Percentiles rank a stretch among this genome's conserved stretches.
Conservation (phyloP, 129 eudicot genomes). For the Lonicera japonica region DNA sequence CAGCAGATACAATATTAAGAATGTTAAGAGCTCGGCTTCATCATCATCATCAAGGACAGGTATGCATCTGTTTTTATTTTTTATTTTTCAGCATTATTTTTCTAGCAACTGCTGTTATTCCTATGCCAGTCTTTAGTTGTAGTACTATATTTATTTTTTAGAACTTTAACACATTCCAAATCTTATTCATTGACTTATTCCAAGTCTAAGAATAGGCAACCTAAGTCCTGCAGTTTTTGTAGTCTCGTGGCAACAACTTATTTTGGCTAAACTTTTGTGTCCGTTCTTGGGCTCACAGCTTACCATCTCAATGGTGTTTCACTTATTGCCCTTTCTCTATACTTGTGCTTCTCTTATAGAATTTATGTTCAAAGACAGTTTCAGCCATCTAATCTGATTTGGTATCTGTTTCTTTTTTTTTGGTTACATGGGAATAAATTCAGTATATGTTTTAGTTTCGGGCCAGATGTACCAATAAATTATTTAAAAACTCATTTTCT, state of each 20-base stretch:
- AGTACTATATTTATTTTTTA: no score
- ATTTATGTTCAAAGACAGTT: no score
- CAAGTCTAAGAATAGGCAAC: neutral
- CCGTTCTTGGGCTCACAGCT: neutral
- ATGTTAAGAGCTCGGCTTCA: conserved; percentile 91
- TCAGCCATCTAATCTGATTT: no score
- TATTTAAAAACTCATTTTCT: no score
- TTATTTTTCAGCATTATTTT: neutral
- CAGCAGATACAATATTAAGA: conserved; percentile 81
- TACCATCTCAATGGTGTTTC: neutral
- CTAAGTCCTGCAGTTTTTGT: no score
- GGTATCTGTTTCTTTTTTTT: no score
- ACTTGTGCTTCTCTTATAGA: no score
- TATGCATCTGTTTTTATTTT: conserved; percentile 25
- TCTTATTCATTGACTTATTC: neutral
- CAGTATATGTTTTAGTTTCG: no score
- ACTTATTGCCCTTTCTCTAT: neutral
- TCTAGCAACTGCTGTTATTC: neutral
- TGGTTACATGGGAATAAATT: no score
- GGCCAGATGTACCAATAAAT: no score
- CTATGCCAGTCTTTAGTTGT: neutral
- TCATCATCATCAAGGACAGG: conserved; percentile 85
- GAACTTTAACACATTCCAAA: neutral
- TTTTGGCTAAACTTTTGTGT: neutral
- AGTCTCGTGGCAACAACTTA: no score